Evolutionary conservation across 352 stramenopile genomes (phyloP).

Genomic region (Phytopythium litorale): DNA sequence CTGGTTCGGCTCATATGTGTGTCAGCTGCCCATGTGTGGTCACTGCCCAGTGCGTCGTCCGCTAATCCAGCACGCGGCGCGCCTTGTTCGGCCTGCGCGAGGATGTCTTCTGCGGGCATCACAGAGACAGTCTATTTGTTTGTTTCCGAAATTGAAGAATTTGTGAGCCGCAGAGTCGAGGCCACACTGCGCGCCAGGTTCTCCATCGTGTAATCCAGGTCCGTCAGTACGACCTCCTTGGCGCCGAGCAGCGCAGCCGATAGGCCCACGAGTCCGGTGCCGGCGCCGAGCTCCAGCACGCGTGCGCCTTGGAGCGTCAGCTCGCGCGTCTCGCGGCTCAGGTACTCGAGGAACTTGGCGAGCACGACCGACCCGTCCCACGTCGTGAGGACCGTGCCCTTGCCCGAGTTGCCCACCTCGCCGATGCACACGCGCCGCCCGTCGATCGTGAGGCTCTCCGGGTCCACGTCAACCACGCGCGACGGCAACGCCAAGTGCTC

Average conservation of each 20-base stretch:
- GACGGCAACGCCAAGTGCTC: constrained; percentile 43
- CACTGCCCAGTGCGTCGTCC: too few species aligned
- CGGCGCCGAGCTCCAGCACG: constrained; percentile 82
- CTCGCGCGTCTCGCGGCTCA: constrained; percentile 9
- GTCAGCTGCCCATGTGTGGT: too few species aligned
- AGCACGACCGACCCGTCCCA: constrained; percentile 91
- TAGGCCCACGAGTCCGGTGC: constrained; percentile 85
- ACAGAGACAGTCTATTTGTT: too few species aligned
- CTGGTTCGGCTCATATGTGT: too few species aligned
- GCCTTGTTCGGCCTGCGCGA: too few species aligned
- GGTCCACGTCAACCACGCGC: constrained; percentile 53
- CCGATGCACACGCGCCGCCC: constrained; percentile 40
- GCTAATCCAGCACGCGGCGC: too few species aligned
- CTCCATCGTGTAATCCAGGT: constrained; percentile 85
- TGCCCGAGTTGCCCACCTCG: constrained; percentile 76
- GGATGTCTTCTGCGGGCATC: too few species aligned
- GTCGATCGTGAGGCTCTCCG: constrained; percentile 49
- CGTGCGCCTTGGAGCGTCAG: constrained; percentile 26
- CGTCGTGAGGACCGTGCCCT: constrained; percentile 86
- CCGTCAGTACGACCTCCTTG: constrained; percentile 73
- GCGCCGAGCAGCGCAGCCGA: constrained; percentile 76
- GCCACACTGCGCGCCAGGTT: constrained; percentile 65
- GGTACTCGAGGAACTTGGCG: constrained; percentile 88
- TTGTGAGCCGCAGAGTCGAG: constrained; percentile 31
- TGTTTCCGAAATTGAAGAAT: too few species aligned